A percentile compares a stretch with the other conserved stretches of the same genome.
Conservation (phyloP, 768 basidiomycete species). For the Paxillus involutus region DNA sequence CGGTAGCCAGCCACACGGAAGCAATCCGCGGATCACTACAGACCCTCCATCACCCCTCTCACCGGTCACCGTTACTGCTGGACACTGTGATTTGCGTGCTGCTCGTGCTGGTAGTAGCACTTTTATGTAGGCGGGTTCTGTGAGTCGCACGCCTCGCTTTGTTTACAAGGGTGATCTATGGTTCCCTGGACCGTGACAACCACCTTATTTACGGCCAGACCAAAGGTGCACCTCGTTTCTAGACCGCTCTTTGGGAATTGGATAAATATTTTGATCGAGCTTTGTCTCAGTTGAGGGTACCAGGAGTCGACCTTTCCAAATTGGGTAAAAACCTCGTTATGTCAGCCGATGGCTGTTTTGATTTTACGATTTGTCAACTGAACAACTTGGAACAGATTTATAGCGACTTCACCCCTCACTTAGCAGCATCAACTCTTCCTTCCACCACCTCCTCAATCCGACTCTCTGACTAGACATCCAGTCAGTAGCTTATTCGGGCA, state of each 20-base stretch:
- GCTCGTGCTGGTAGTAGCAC: constrained; percentile 63
- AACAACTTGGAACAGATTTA: constrained; percentile 14
- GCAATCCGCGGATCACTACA: constrained; percentile 18
- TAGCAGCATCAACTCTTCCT: not conserved
- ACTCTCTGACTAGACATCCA: not conserved
- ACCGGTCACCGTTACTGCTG: constrained; percentile 59
- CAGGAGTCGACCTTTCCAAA: constrained; percentile 1
- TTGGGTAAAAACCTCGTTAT: constrained; percentile 20
- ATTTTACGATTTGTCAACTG: constrained; percentile 26
- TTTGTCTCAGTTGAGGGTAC: not conserved
- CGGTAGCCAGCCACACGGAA: constrained; percentile 7
- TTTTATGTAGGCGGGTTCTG: constrained; percentile 61
- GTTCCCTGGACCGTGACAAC: constrained; percentile 9
- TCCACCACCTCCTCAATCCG: constrained; percentile 6
- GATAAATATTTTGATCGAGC: constrained; percentile 20
- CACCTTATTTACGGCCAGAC: constrained; percentile 8
- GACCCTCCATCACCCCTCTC: constrained; percentile 17
- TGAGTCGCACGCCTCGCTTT: constrained; percentile 26
- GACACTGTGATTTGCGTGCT: constrained; percentile 76
- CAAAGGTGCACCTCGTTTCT: constrained; percentile 22
- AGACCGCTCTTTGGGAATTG: constrained; percentile 20
- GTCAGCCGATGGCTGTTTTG: constrained; percentile 20
- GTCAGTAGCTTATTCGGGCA: not conserved
- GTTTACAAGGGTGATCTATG: constrained; percentile 19
- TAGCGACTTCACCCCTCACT: constrained; percentile 5